phyloP scores from a whole-genome alignment of 1,284 basidiomycete genomes.

The Mycena sp. region DNA sequence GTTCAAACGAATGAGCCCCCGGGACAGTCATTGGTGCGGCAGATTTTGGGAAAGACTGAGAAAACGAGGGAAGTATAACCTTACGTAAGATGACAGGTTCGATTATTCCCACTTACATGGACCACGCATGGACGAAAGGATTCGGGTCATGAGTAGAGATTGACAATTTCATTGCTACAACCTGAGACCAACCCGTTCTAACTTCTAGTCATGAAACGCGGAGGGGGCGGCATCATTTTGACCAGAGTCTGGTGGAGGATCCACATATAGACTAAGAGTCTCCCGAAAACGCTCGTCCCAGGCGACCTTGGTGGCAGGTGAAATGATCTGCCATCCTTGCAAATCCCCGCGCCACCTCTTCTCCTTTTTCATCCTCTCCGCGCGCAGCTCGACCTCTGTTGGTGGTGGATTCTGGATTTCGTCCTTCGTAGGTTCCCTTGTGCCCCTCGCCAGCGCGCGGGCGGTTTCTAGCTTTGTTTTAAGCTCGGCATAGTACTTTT shows the following conservation, averaged over 20 bases:
- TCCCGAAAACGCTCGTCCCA: conserved; percentile 84
- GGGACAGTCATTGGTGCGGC: too few relatives aligned
- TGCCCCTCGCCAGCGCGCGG: conserved; percentile 79
- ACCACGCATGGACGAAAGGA: too few relatives aligned
- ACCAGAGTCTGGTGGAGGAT: conserved; percentile 31
- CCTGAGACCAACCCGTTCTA: too few relatives aligned
- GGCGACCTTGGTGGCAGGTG: conserved; percentile 65
- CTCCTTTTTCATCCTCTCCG: conserved; percentile 89
- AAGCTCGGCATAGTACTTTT: conserved; percentile 83
- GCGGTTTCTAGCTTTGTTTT: conserved; percentile 77
- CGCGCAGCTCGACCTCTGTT: conserved; percentile 87
- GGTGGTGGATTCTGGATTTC: conserved; percentile 85
- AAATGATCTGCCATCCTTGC: conserved; percentile 82
- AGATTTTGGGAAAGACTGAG: too few relatives aligned
- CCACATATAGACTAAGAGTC: conserved; percentile 72
- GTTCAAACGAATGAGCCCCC: conserved; percentile 5
- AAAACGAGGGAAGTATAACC: too few relatives aligned
- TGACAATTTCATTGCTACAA: too few relatives aligned
- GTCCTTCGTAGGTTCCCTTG: conserved; percentile 87
- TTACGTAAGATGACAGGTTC: too few relatives aligned
- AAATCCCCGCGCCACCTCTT: conserved; percentile 82
- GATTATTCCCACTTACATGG: too few relatives aligned
- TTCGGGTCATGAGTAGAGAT: too few relatives aligned
- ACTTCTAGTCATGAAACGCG: too few relatives aligned
- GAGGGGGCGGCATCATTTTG: too few relatives aligned